These are phyloP conservation scores for Lupinus albus DNA, from an alignment of 306 rosid genomes.

Conservation along the genomic window DNA sequence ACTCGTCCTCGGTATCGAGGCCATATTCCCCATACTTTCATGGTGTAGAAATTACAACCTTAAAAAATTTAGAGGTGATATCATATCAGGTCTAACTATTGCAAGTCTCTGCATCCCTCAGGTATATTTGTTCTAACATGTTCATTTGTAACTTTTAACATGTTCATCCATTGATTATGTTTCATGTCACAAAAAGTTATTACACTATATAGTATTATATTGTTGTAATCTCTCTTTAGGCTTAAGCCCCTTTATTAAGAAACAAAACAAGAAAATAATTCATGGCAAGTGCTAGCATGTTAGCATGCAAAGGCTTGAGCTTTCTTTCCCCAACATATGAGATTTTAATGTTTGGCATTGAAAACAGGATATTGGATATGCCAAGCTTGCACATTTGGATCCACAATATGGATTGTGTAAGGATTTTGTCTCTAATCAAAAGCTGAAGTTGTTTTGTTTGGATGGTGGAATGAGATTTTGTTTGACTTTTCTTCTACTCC, in stretches of 20 bases:
- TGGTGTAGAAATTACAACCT: conserved; percentile 79
- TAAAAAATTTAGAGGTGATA: conserved; percentile 73
- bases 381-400: conserved; percentile 84
- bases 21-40: conserved; percentile 73
- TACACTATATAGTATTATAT: too few relatives aligned
- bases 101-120: conserved; percentile 99
- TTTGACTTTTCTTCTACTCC: conserved; percentile 15
- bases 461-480: conserved; percentile 37
- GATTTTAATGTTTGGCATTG: conserved; percentile 43
- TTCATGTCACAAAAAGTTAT: too few relatives aligned
- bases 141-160: too few relatives aligned
- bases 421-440: conserved; percentile 36
- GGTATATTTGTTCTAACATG: conserved; percentile 44
- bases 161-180: not conserved
- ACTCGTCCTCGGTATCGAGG: conserved; percentile 70
- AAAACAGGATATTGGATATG: conserved; percentile 86
- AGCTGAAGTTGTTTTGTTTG: conserved; percentile 11
- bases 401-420: conserved; percentile 94
- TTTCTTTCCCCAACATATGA: not conserved
- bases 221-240: too few relatives aligned
- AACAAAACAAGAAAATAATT: too few relatives aligned
- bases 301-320: too few relatives aligned
- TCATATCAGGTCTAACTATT: conserved; percentile 87
- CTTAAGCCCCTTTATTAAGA: too few relatives aligned
- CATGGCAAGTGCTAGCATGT: too few relatives aligned